Conservation (phyloP, 2,329 filamentous ascomycete genomes). For the Colletotrichum sp. region DNA sequence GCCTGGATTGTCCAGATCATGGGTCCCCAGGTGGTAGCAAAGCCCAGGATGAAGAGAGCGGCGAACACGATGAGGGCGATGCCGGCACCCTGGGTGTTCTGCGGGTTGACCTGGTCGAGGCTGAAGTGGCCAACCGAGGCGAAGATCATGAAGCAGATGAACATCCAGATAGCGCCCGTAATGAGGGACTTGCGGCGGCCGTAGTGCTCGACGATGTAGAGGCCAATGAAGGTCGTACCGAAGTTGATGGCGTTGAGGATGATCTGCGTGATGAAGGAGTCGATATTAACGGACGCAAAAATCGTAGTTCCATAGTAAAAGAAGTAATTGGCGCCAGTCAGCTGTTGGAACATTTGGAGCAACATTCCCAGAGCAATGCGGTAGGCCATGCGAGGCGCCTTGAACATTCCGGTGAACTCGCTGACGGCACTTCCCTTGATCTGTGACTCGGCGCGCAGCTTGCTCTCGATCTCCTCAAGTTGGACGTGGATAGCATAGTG, state of each 20-base stretch:
- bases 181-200: slow-evolving; percentile 70
- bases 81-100: slow-evolving; percentile 48
- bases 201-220: slow-evolving; percentile 74
- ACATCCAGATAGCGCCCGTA: slow-evolving; percentile 65
- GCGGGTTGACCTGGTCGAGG: slow-evolving; percentile 40
- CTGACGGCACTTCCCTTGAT: slow-evolving; percentile 44
- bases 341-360: slow-evolving; percentile 70
- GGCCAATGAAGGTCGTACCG: slow-evolving; percentile 67
- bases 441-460: slow-evolving; percentile 53
- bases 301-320: slow-evolving; percentile 68
- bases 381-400: slow-evolving; percentile 67
- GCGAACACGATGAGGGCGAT: slow-evolving; percentile 69
- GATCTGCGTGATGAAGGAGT: slow-evolving; percentile 71
- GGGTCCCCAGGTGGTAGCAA: slow-evolving; percentile 51
- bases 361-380: slow-evolving; percentile 64
- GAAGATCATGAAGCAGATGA: slow-evolving; percentile 64
- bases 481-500: slow-evolving; percentile 52
- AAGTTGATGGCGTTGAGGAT: slow-evolving; percentile 74
- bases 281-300: slow-evolving; percentile 50
- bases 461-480: slow-evolving; percentile 58
- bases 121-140: slow-evolving; percentile 57
- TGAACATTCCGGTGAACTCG: slow-evolving; percentile 65
- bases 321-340: slow-evolving; percentile 65
- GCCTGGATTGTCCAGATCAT: slow-evolving; percentile 66
- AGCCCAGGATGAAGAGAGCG: slow-evolving; percentile 68